These are phyloP conservation scores for Megacollybia marginata DNA, from an alignment of 768 basidiomycete genomes.

Conservation along the genomic window DNA sequence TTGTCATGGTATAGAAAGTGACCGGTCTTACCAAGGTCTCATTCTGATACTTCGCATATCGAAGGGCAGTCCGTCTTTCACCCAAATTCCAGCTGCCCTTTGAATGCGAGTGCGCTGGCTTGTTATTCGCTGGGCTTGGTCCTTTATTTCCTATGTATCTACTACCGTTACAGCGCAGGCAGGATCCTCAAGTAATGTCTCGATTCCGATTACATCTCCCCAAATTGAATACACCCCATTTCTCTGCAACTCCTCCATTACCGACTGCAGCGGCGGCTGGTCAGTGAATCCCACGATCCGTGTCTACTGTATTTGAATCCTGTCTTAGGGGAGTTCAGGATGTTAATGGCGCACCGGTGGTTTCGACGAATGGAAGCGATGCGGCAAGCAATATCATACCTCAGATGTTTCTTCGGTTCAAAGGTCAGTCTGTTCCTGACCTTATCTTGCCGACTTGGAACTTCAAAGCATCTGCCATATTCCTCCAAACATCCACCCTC, in stretches of 20 bases:
- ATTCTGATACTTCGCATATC: no score
- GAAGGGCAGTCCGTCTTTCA: no score
- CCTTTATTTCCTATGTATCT: neutral
- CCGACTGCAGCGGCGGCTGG: conserved; percentile 36
- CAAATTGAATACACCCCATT: conserved; percentile 43
- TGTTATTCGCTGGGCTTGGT: neutral
- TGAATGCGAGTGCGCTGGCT: neutral
- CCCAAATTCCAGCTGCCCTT: neutral
- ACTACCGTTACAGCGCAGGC: conserved; percentile 1
- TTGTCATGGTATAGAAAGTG: no score
- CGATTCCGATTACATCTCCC: conserved; percentile 28
- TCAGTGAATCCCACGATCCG: conserved; percentile 15
- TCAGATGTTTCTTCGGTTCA: conserved; percentile 51
- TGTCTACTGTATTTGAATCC: neutral
- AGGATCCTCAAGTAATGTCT: conserved; percentile 21
- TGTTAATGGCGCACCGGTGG: conserved; percentile 13
- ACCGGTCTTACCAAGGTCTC: no score
- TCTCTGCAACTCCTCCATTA: conserved; percentile 28
- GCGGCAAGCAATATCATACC: conserved; percentile 37
- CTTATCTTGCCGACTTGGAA: neutral
- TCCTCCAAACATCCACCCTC: conserved; percentile 30
- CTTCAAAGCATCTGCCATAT: conserved; percentile 33
- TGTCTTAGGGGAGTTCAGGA: conserved; percentile 21
- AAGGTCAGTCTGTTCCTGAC: conserved; percentile 28
- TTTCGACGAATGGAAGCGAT: conserved; percentile 37